Conservation (phyloP, 371 early-diverging fungal genomes). For the Hamiltosporidium tvaerminnensis region DNA sequence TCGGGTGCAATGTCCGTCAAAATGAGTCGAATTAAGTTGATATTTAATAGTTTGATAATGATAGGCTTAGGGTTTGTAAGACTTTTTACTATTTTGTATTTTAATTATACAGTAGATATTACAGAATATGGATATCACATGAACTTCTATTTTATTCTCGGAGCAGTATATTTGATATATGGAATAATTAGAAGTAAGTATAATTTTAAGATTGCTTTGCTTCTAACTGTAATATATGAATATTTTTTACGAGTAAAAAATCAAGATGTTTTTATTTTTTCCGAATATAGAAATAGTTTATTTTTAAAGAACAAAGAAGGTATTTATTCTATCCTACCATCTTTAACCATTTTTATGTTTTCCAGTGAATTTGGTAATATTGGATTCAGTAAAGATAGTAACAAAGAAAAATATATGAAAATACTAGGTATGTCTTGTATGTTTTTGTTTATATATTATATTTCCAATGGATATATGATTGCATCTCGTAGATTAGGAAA, state of each 20-base stretch:
- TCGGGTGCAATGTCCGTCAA: constrained; percentile 25
- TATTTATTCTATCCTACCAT: constrained; percentile 32
- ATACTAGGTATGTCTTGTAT: neutral
- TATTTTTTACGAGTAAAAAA: neutral
- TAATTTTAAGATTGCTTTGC: constrained; percentile 3
- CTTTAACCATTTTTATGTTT: constrained; percentile 36
- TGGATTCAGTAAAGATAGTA: neutral
- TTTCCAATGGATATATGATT: neutral
- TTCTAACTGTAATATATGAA: constrained; percentile 18
- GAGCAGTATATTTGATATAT: constrained; percentile 16
- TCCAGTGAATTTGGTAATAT: constrained; percentile 26
- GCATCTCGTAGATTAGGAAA: constrained; percentile 34
- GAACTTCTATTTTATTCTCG: constrained; percentile 51
- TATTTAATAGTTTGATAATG: constrained; percentile 17
- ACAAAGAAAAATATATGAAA: too few species aligned
- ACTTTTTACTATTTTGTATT: constrained; percentile 14
- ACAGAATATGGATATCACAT: constrained; percentile 48
- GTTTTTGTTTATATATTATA: constrained; percentile 11
- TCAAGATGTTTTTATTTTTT: constrained; percentile 4
- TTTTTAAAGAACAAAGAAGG: constrained; percentile 45
- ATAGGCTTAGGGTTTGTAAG: constrained; percentile 39
- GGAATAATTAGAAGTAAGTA: constrained; percentile 6
- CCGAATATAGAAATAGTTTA: constrained; percentile 20
- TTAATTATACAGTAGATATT: constrained; percentile 38
- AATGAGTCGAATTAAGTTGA: constrained; percentile 4